A percentile compares a stretch with the other conserved stretches of the same genome.
phyloP scores from a whole-genome alignment of 768 basidiomycete species.

The Calocera viscosa region DNA sequence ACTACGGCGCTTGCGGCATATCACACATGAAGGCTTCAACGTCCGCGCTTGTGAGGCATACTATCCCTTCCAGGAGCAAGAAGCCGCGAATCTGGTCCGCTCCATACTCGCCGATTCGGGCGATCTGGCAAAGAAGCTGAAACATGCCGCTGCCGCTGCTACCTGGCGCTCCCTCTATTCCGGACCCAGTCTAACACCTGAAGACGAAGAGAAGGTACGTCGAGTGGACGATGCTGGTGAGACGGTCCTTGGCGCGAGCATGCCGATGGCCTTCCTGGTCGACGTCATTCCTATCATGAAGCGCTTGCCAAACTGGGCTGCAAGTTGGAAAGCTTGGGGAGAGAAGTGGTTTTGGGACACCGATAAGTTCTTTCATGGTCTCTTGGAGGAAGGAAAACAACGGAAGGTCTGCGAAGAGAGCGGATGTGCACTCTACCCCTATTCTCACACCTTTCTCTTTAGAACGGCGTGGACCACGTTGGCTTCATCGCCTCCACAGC shows the following conservation, averaged over 20 bases:
- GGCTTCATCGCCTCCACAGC: neutral
- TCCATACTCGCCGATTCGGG: neutral
- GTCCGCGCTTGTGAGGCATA: neutral
- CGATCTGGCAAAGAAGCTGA: neutral
- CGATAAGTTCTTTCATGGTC: neutral
- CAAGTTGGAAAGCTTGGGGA: neutral
- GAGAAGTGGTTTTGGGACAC: neutral
- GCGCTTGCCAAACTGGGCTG: neutral
- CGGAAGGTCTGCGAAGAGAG: neutral
- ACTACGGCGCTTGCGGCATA: neutral
- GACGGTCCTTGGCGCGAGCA: neutral
- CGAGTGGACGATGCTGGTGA: neutral
- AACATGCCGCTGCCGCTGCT: neutral
- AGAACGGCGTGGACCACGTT: slow-evolving; percentile 5
- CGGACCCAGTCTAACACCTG: neutral
- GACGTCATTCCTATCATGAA: neutral
- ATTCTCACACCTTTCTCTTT: too few relatives aligned
- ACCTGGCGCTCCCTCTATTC: neutral
- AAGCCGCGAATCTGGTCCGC: neutral
- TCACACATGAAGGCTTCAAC: slow-evolving; percentile 5
- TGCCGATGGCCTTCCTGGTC: neutral
- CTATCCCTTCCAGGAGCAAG: slow-evolving; percentile 4
- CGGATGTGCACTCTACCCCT: too few relatives aligned
- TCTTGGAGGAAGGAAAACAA: neutral
- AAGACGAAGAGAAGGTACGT: neutral